Evolutionary conservation across 1,284 basidiomycete species (phyloP), one percentile per base, ranked within the genome.

Genomic region (Porogramme epimiltina): DNA sequence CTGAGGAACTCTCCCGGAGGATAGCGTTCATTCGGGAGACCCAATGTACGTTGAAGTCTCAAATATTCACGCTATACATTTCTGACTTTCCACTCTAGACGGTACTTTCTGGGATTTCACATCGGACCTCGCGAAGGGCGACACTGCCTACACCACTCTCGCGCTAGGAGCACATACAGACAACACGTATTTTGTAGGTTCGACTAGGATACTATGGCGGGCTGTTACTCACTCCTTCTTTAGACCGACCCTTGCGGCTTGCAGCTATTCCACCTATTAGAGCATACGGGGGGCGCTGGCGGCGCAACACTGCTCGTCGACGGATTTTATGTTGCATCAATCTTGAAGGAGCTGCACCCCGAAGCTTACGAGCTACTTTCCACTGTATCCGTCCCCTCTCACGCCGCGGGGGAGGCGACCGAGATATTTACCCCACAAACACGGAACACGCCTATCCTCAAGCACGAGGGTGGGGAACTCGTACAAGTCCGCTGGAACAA

Each of bases 91-190:
- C 28, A 6, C 13, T 44, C 1, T 52, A 94, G 91, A 95, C 62
- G 93, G 93, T 28, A 85, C 86, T 44, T 96, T 98, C 71, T 99
- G 96, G 95, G 93, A 98, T 65, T 97, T 99, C 65, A 98, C 95
- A 1, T 87, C 95, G 0, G 87, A 97, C 66, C 80, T 97, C 19
- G 85, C 89, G 11, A 94, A 91, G 65, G 94, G 94, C 19, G 95
- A 98, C 67, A 87, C 93, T 5, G 87, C 89, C 19, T 99, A 99
- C 71, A 95, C 94, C 8, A 91, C 88, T 19, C 71, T 97, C 37
- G 89, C 89, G 1, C 81, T 99, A 4, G 86, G 84, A 8, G 94
- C 93, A 0, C 96, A 99, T 68, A 98, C 95, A 1, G 96, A 98
- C 65, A 97, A 91, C 43, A 96, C 95, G 2, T 98, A 98, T 72